Evolutionary conservation across 2,329 filamentous ascomycete species (phyloP), one percentile per base, ranked within the genome.

Genomic region (Alternaria sp.): DNA sequence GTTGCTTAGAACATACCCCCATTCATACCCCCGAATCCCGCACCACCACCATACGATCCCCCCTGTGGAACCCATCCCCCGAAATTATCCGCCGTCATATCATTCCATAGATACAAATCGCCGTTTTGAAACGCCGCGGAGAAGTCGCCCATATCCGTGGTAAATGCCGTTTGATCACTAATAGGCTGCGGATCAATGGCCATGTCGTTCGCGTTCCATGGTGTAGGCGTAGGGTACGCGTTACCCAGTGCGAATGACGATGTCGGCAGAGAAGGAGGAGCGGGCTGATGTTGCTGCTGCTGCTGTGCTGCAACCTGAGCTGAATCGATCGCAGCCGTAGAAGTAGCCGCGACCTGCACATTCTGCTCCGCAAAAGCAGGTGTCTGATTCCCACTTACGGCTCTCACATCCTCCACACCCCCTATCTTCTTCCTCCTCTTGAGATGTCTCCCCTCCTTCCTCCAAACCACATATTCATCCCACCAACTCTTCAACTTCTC

Each of bases 91-190:
- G 62, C 67, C 12, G 69, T 71, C n/a, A 74, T 65, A 26, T 78
- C 77, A 51, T 79, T 77, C 77, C 77, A 79, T 2, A 79, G 64
- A 59, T 79, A 79, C 56, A 79, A 65, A 57, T 79, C 77, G 9
- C 77, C 77, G 19, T 78, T 73, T 28, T 78, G 75, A 53, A 79
- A 79, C 3, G 77, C 75, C 1, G 71, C 66, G 0, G 71, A 72
- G 58, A 79, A 78, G 32, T 78, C 76, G 2, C 72, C 71, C 65
- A 78, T 75, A 19, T 76, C 75, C 4, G 71, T 64, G 1, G 72
- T 63, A 15, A 72, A 72, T 0, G 61, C 49, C 5, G 61, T 45
- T 59, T 67, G 65, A n/a, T 68, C 67, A 11, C 46, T 50, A 5
- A 68, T 55, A 5, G 61, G 23, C 45, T 63, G 61, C 12, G 57